phyloP scores from a whole-genome alignment of 2,329 filamentous ascomycete species.

The Didymella arachidicola region DNA sequence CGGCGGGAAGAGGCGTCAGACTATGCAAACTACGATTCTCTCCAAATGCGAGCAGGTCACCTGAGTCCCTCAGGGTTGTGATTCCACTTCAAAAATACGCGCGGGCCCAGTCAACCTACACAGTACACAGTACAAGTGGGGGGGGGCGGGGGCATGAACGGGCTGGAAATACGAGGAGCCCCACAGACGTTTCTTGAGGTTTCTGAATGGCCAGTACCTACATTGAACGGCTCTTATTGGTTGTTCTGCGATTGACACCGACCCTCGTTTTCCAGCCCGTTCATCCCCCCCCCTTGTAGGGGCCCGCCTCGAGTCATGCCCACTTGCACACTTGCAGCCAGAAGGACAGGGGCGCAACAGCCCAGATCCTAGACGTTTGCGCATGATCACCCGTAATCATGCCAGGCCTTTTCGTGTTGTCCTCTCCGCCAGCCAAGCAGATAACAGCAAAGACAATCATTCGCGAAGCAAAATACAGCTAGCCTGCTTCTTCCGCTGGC shows the following conservation, averaged over 20 bases:
- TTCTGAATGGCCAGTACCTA: too few relatives aligned
- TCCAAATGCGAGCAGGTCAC: conserved; percentile 1
- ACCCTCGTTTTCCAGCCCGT: too few relatives aligned
- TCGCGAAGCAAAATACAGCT: conserved; percentile 8
- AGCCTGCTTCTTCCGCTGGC: conserved; percentile 10
- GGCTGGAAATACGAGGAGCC: too few relatives aligned
- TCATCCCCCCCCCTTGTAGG: too few relatives aligned
- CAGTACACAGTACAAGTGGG: too few relatives aligned
- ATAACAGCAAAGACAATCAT: conserved; percentile 16
- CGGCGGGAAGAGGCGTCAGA: not conserved
- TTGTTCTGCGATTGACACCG: too few relatives aligned
- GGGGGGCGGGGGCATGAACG: too few relatives aligned
- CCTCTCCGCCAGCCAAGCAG: conserved; percentile 16
- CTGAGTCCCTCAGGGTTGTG: not conserved
- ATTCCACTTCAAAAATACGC: not conserved
- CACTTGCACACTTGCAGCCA: conserved; percentile 1
- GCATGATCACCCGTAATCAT: conserved; percentile 13
- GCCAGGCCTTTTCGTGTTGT: conserved; percentile 3
- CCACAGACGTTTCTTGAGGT: too few relatives aligned
- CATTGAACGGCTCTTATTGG: too few relatives aligned
- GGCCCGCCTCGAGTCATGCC: conserved; percentile 3
- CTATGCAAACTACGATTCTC: not conserved
- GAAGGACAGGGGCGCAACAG: not conserved
- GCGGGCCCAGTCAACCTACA: not conserved
- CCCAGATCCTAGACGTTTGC: not conserved